Evolutionary conservation across 441 rosid species (phyloP).

Genomic region (Erodium trifolium): DNA sequence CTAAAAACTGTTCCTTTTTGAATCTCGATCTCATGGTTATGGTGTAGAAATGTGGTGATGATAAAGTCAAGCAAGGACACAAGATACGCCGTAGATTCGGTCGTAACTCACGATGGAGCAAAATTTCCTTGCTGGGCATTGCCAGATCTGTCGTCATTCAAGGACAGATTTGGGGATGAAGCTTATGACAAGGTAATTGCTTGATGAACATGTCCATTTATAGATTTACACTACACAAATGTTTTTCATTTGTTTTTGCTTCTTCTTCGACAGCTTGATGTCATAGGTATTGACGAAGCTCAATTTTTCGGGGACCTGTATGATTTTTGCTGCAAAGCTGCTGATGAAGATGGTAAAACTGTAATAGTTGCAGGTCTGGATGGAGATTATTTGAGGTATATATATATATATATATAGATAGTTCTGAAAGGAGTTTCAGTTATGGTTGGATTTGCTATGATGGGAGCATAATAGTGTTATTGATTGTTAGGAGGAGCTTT

Average conservation of each 20-base stretch:
- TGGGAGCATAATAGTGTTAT: background rate
- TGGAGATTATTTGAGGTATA: conserved; percentile 79
- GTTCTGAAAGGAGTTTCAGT: too few relatives aligned
- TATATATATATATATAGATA: too few relatives aligned
- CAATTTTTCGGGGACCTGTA: conserved; percentile 91
- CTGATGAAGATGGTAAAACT: conserved; percentile 68
- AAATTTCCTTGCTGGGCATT: conserved; percentile 76
- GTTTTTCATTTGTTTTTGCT: background rate
- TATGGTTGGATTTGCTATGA: too few relatives aligned
- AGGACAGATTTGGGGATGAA: conserved; percentile 39
- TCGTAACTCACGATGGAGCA: conserved; percentile 72
- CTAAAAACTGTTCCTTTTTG: background rate
- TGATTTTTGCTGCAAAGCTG: conserved; percentile 76
- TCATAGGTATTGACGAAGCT: conserved; percentile 88
- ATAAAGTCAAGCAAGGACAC: conserved; percentile 73
- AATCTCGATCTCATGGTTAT: background rate
- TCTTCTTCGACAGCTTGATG: conserved; percentile 49
- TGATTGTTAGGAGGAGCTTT: conserved; percentile 53
- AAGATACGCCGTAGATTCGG: conserved; percentile 74
- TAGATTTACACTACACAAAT: background rate
- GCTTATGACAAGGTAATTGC: conserved; percentile 51
- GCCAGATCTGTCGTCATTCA: conserved; percentile 61
- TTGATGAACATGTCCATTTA: background rate
- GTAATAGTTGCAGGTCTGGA: conserved; percentile 74
- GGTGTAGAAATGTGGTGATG: conserved; percentile 54